Conservation (phyloP, 2,329 filamentous ascomycete genomes). For the Pseudogymnoascus sp. region DNA sequence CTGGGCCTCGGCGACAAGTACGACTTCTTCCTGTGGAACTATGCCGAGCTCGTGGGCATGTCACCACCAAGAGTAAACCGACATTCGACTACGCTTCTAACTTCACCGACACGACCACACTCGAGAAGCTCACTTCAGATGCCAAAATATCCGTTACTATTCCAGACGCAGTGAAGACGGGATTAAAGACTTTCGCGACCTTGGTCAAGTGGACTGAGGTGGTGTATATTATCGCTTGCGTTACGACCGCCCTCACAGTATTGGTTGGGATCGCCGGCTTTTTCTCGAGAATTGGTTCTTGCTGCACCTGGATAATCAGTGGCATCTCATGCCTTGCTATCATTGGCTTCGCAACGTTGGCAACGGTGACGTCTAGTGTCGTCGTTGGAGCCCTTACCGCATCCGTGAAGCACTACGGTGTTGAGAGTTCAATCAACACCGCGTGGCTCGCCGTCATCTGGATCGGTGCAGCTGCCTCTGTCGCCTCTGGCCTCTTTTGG, state of each 20-base stretch:
- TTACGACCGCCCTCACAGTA: constrained; percentile 64
- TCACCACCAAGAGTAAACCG: constrained; percentile 61
- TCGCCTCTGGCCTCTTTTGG: constrained; percentile 82
- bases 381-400: constrained; percentile 63
- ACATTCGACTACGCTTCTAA: constrained; percentile 72
- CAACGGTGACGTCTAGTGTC: constrained; percentile 66
- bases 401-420: constrained; percentile 64
- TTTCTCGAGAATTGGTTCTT: constrained; percentile 75
- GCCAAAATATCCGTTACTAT: constrained; percentile 54
- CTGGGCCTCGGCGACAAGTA: constrained; percentile 65
- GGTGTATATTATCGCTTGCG: constrained; percentile 67
- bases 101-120: constrained; percentile 57
- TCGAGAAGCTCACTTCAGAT: constrained; percentile 48
- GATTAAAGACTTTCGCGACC: constrained; percentile 65
- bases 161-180: constrained; percentile 58
- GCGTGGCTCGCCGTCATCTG: constrained; percentile 68
- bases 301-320: constrained; percentile 73
- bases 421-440: constrained; percentile 59
- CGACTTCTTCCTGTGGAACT: constrained; percentile 78
- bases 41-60: constrained; percentile 56
- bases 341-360: constrained; percentile 61
- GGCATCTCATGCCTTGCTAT: constrained; percentile 49
- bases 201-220: constrained; percentile 79
- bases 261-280: constrained; percentile 74
- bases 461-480: constrained; percentile 71